phyloP scores from a whole-genome alignment of 2,329 filamentous ascomycete species.

The Corinectria fuckeliana region DNA sequence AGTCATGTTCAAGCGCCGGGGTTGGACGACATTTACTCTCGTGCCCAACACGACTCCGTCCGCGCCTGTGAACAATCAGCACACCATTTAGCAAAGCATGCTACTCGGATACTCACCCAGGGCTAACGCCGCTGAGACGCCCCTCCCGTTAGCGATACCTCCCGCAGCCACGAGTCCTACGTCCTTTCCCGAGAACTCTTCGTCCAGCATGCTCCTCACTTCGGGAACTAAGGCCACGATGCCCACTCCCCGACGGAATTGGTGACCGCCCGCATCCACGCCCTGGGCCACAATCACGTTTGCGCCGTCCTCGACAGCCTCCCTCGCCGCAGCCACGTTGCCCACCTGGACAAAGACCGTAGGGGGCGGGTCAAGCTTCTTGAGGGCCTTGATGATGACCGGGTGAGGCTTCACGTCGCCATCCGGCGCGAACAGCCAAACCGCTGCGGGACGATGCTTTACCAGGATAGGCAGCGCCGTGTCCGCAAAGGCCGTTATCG shows the following conservation, averaged over 20 bases:
- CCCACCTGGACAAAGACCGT: constrained; percentile 68
- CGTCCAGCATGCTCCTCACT: constrained; percentile 54
- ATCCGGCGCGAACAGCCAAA: constrained; percentile 72
- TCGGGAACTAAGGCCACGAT: constrained; percentile 65
- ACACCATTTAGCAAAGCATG: neutral
- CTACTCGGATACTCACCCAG: constrained; percentile 50
- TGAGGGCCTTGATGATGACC: constrained; percentile 46
- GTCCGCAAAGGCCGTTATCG: constrained; percentile 46
- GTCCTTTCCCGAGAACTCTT: constrained; percentile 43
- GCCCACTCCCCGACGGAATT: constrained; percentile 59
- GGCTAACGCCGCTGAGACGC: constrained; percentile 60
- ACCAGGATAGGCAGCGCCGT: constrained; percentile 59
- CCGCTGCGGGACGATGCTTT: constrained; percentile 61
- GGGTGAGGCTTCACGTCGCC: constrained; percentile 48
- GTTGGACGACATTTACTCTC: constrained; percentile 37
- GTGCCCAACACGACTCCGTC: constrained; percentile 54
- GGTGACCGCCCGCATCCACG: constrained; percentile 69
- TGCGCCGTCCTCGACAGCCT: constrained; percentile 54
- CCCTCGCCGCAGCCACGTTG: constrained; percentile 61
- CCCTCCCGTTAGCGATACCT: constrained; percentile 63
- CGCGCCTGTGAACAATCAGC: constrained; percentile 43
- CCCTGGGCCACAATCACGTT: constrained; percentile 70
- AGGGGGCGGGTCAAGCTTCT: constrained; percentile 42
- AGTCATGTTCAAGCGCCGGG: neutral
- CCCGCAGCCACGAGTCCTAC: constrained; percentile 62